phyloP scores from a whole-genome alignment of 192 early-diverging fungal genomes.

The Allomyces macrogynus region DNA sequence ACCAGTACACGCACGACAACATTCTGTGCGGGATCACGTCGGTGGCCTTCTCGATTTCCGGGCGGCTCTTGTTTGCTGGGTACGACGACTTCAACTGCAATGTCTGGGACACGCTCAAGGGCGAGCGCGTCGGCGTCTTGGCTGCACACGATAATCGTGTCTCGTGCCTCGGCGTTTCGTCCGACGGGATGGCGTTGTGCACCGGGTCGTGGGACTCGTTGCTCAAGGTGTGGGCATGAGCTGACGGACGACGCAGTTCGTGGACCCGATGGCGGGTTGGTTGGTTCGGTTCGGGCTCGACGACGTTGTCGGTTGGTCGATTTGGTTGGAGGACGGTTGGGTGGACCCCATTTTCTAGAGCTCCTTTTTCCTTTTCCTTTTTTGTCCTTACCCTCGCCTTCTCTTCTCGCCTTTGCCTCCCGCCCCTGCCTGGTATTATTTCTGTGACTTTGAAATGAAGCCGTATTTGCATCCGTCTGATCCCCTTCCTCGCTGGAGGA shows the following conservation, averaged over 20 bases:
- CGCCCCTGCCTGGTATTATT: too few relatives aligned
- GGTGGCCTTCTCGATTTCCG: constrained; percentile 90
- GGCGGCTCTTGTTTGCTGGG: constrained; percentile 93
- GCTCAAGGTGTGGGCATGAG: constrained; percentile 84
- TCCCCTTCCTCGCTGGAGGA: too few relatives aligned
- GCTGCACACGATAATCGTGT: constrained; percentile 93
- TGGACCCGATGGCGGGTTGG: too few relatives aligned
- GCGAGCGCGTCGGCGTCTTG: constrained; percentile 79
- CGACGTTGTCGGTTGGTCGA: too few relatives aligned
- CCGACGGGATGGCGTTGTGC: constrained; percentile 94
- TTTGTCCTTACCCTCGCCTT: too few relatives aligned
- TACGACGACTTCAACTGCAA: constrained; percentile 99
- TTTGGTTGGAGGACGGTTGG: too few relatives aligned
- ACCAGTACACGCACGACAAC: constrained; percentile 95
- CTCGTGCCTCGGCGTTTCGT: constrained; percentile 84
- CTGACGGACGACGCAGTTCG: neutral
- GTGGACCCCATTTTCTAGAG: too few relatives aligned
- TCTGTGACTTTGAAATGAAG: too few relatives aligned
- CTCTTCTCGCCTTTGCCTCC: too few relatives aligned
- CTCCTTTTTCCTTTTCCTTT: too few relatives aligned
- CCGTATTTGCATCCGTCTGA: too few relatives aligned
- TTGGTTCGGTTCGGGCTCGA: too few relatives aligned
- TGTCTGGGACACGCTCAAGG: constrained; percentile 97
- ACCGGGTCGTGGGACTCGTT: constrained; percentile 97
- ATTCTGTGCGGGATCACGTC: constrained; percentile 98